A percentile compares a stretch with the other conserved stretches of the same genome.
Evolutionary conservation across 495 filamentous ascomycete genomes (phyloP).

Genomic region (Penicillium taxi): DNA sequence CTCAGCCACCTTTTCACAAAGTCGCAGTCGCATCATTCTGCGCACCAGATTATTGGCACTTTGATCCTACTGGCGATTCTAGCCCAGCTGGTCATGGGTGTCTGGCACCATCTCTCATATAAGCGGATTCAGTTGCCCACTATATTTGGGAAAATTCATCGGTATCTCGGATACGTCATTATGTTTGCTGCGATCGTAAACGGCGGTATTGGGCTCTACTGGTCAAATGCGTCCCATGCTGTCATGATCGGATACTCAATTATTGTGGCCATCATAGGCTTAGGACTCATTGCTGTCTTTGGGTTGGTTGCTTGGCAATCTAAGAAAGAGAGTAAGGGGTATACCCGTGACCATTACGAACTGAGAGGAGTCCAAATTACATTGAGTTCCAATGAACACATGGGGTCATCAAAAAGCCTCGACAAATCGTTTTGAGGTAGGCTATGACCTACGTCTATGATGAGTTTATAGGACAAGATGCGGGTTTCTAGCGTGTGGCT

Average conservation of each 20-base stretch:
- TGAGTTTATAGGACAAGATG: no score
- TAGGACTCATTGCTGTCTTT: not conserved
- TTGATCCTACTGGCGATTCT: conserved; percentile 41
- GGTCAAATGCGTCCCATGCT: conserved; percentile 9
- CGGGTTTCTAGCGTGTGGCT: no score
- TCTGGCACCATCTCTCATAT: conserved; percentile 42
- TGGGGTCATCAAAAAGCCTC: no score
- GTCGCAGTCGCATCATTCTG: conserved; percentile 43
- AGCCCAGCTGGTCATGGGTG: conserved; percentile 39
- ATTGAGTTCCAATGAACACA: no score
- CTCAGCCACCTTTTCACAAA: conserved; percentile 44
- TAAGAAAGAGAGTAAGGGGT: no score
- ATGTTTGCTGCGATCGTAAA: conserved; percentile 43
- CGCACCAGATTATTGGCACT: conserved; percentile 54
- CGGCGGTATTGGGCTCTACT: conserved; percentile 22
- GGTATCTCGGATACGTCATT: conserved; percentile 45
- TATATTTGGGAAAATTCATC: conserved; percentile 37
- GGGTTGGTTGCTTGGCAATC: no score
- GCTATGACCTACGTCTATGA: no score
- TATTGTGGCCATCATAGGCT: not conserved
- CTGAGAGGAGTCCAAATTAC: no score
- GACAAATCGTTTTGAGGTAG: no score
- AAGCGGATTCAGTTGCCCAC: conserved; percentile 35
- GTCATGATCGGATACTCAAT: conserved; percentile 10
- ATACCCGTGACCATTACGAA: no score